phyloP scores from a whole-genome alignment of 2,329 filamentous ascomycete species.

The Plectosphaerella cucumerina region DNA sequence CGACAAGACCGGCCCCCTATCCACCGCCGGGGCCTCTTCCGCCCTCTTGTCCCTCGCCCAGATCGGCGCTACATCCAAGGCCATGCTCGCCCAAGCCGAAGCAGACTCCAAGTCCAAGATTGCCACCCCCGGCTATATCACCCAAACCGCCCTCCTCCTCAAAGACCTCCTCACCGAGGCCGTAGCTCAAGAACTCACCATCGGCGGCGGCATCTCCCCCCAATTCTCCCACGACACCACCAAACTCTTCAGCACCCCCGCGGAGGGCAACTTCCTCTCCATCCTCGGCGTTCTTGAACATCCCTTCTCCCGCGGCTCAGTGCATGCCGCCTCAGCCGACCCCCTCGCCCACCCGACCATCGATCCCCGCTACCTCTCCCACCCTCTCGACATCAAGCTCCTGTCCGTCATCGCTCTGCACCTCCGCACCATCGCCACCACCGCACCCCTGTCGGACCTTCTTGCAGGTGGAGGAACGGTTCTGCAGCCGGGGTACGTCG shows the following conservation, averaged over 20 bases:
- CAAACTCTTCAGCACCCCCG: conserved; percentile 5
- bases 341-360: conserved; percentile 1
- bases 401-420: conserved; percentile 5
- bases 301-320: conserved; percentile 6
- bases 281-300: conserved; percentile 9
- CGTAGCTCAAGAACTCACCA: conserved; percentile 5
- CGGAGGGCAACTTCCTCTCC: conserved; percentile 5
- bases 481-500: conserved; percentile 6
- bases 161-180: conserved; percentile 3
- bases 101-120: background rate
- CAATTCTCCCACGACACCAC: conserved; percentile 8
- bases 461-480: conserved; percentile 5
- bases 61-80: conserved; percentile 1
- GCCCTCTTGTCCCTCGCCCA: conserved; percentile 6
- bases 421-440: conserved; percentile 4
- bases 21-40: conserved; percentile 9
- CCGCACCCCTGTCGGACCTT: conserved; percentile 6
- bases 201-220: conserved; percentile 9
- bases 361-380: conserved; percentile 8
- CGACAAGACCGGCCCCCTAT: conserved; percentile 7
- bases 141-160: conserved; percentile 6
- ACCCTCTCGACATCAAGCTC: conserved; percentile 7
- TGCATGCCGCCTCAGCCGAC: conserved; percentile 8
- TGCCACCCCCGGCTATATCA: background rate
- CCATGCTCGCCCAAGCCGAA: background rate